Base-by-base conservation (phyloP, 495 filamentous ascomycete species). In the Podospora pseudopauciseta region DNA sequence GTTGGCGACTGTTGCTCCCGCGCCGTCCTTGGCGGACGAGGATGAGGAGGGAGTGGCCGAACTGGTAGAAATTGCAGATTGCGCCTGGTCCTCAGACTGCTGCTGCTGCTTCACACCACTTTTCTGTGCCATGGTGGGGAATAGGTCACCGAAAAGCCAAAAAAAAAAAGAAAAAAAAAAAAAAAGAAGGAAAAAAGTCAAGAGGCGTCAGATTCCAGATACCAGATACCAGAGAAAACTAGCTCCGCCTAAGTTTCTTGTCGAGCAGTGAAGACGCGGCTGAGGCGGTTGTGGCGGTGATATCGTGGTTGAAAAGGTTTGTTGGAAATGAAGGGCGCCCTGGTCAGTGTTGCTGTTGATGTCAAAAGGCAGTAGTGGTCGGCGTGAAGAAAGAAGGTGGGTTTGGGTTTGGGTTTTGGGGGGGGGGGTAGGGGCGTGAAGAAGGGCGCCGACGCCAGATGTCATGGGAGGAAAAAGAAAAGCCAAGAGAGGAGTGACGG, bases 381-480 rank as follows among this genome's bases (percentile, higher is more conserved):
- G 53, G 23, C 20, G 26, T 55, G 64, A 57, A 63, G 32, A 70
- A 64, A 32, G 27, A 63, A 63, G n/a, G 27, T 27, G 4, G 59
- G 39, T 49, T 49, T 49, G 26, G 32, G 23, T 23, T 23, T 23
- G 23, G 23, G 23, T 23, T 23, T 23, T 23, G 23, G 23, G 23
- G 1, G 20, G 23, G 23, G 67, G 34, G 57, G 32, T 66, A 64
- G 26, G 27, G 56, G 68, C 19, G 49, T 27, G 16, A 27, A 18
- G 28, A 58, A 66, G 23, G 64, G 67, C 49, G 30, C 32, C 32
- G 49, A 23, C 62, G 66, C 65, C 55, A 32, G 66, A 66, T 60
- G 53, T 61, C 68, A 71, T 71, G 63, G 64, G 55, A 49, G 63
- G 60, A 27, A 67, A 68, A 65, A 57, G 39, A 30, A 55, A 59